Evolutionary conservation across 169 alveolate genomes (phyloP).

Genomic region (Plasmodium vivax): DNA sequence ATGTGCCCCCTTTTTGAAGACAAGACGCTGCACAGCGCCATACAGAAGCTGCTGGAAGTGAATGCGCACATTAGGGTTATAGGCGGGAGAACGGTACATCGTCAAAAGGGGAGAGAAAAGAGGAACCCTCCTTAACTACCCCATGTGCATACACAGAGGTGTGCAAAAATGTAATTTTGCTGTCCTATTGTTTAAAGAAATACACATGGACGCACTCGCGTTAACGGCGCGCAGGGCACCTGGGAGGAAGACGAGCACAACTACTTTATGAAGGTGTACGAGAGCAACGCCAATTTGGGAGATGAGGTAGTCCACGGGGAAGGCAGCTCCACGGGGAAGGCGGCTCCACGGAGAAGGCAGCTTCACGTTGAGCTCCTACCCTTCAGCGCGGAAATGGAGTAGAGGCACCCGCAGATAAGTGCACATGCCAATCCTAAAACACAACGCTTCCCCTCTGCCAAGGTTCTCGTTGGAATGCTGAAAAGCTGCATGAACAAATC

Average conservation of each 20-base stretch:
- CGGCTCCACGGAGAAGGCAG: not conserved
- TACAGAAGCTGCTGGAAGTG: conserved; percentile 35
- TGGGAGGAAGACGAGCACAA: conserved; percentile 58
- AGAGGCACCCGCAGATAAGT: not conserved
- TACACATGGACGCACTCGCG: not conserved
- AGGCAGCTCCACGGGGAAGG: not conserved
- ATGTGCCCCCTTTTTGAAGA: conserved; percentile 12
- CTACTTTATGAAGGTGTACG: conserved; percentile 58
- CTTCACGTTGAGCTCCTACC: not conserved
- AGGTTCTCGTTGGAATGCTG: conserved; percentile 14
- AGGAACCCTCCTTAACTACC: not conserved
- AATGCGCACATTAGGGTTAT: conserved; percentile 20
- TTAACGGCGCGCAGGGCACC: conserved; percentile 22
- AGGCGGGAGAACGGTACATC: conserved; percentile 61
- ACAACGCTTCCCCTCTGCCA: not conserved
- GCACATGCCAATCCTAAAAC: not conserved
- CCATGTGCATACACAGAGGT: not conserved
- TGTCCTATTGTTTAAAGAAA: not conserved
- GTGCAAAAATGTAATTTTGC: not conserved
- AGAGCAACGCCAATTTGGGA: conserved; percentile 24
- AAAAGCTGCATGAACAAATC: conserved; percentile 28
- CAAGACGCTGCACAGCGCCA: not conserved
- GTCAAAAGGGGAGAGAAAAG: not conserved
- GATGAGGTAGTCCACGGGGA: conserved; percentile 17
- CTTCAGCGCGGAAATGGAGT: not conserved